Conservation (phyloP, 2,329 filamentous ascomycete species). For the Thermothelomyces thermophilus region DNA sequence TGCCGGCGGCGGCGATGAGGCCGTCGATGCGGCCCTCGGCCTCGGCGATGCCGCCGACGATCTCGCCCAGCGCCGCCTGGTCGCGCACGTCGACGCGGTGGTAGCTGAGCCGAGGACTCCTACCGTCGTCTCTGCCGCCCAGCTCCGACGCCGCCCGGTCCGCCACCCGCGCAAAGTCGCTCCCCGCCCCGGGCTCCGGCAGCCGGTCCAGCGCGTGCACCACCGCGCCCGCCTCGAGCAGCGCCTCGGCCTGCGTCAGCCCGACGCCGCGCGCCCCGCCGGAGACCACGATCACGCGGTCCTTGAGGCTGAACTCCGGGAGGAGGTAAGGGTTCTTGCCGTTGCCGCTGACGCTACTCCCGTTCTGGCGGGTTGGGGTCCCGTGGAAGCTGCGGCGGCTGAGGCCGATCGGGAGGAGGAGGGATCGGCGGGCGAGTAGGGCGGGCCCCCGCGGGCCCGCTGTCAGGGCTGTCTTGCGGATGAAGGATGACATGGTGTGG, state of each 20-base stretch:
- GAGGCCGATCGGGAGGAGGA: no score
- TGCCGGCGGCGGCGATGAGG: slow-evolving; percentile 61
- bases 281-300: slow-evolving; percentile 69
- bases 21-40: slow-evolving; percentile 70
- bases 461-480: slow-evolving; percentile 1
- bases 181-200: slow-evolving; percentile 44
- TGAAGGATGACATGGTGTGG: slow-evolving; percentile 8
- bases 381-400: no score
- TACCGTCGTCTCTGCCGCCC: no score
- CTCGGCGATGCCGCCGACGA: slow-evolving; percentile 62
- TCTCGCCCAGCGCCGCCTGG: slow-evolving; percentile 57
- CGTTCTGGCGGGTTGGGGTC: no score
- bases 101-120: slow-evolving; percentile 66
- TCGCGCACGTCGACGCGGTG: slow-evolving; percentile 75
- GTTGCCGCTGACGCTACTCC: no score
- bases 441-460: slow-evolving; percentile 5
- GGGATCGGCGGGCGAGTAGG: slow-evolving; percentile 1
- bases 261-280: slow-evolving; percentile 73
- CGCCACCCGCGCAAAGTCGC: slow-evolving; percentile 58
- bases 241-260: slow-evolving; percentile 68
- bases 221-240: slow-evolving; percentile 71
- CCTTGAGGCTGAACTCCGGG: slow-evolving; percentile 68
- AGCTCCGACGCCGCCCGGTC: slow-evolving; percentile 57
- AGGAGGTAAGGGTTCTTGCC: slow-evolving; percentile 37
- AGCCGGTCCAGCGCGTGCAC: slow-evolving; percentile 63